These are phyloP conservation scores for Candida odintsovae DNA, from an alignment of 805 yeast species.

Conservation along the genomic window DNA sequence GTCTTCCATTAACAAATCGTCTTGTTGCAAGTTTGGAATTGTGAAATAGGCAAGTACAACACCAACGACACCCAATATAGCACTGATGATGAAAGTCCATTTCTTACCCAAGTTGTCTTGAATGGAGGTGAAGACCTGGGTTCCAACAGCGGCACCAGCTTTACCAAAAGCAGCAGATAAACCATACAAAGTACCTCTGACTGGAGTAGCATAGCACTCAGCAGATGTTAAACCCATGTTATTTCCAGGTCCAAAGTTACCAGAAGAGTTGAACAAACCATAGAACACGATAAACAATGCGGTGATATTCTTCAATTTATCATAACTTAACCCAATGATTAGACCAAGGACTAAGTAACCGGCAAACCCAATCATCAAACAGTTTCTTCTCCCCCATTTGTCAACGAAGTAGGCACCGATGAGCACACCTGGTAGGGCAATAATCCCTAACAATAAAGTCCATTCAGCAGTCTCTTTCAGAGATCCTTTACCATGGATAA, in stretches of 20 bases:
- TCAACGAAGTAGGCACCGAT: slow-evolving; percentile 65
- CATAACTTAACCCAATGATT: slow-evolving; percentile 61
- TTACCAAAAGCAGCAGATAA: slow-evolving; percentile 76
- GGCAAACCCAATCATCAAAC: slow-evolving; percentile 62
- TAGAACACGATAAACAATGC: slow-evolving; percentile 66
- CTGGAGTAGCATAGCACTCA: slow-evolving; percentile 70
- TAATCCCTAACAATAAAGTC: slow-evolving; percentile 58
- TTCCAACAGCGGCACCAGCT: slow-evolving; percentile 82
- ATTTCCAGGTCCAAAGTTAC: slow-evolving; percentile 78
- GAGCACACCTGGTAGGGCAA: slow-evolving; percentile 69
- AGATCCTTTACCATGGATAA: slow-evolving; percentile 30
- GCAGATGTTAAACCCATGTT: slow-evolving; percentile 63
- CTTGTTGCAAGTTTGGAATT: slow-evolving; percentile 61
- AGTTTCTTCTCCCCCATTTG: slow-evolving; percentile 62
- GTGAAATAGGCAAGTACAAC: slow-evolving; percentile 46
- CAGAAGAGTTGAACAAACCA: slow-evolving; percentile 64
- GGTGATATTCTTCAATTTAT: slow-evolving; percentile 48
- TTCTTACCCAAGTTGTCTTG: slow-evolving; percentile 54
- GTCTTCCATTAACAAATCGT: slow-evolving; percentile 64
- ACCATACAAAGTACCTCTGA: slow-evolving; percentile 73
- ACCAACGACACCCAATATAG: slow-evolving; percentile 64
- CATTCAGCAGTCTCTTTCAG: slow-evolving; percentile 64
- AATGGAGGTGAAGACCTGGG: slow-evolving; percentile 66
- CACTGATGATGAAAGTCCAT: slow-evolving; percentile 80
- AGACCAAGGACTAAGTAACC: slow-evolving; percentile 71